Evolutionary conservation across 768 basidiomycete genomes (phyloP).

Genomic region (Cystofilobasidium ferigula): DNA sequence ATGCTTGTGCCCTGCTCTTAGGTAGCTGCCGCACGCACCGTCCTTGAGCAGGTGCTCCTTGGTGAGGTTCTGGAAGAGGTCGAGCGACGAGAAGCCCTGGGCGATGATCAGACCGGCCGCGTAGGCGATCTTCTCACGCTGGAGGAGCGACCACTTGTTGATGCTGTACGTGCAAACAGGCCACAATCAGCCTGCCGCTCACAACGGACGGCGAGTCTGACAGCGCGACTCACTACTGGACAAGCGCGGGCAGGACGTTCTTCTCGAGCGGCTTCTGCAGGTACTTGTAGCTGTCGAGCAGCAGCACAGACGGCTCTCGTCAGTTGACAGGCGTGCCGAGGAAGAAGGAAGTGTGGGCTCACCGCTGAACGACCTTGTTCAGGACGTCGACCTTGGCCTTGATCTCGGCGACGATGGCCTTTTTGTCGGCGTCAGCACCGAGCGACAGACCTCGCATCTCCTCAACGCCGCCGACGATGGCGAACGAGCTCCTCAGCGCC

Average conservation of each 20-base stretch:
- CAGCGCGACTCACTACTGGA: slow-evolving; percentile 63
- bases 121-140: slow-evolving; percentile 72
- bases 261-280: slow-evolving; percentile 93
- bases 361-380: slow-evolving; percentile 93
- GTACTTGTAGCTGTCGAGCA: slow-evolving; percentile 75
- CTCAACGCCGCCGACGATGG: slow-evolving; percentile 67
- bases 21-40: slow-evolving; percentile 43
- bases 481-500: slow-evolving; percentile 75
- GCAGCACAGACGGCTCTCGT: no score
- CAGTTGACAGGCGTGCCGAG: no score
- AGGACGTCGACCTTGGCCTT: slow-evolving; percentile 89
- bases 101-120: slow-evolving; percentile 72
- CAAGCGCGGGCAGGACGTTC: slow-evolving; percentile 62
- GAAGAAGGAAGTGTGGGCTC: slow-evolving; percentile 27
- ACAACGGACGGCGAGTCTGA: background rate
- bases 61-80: slow-evolving; percentile 66
- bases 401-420: slow-evolving; percentile 44
- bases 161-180: slow-evolving; percentile 27
- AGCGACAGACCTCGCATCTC: slow-evolving; percentile 12
- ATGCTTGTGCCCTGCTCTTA: slow-evolving; percentile 11
- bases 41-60: slow-evolving; percentile 96
- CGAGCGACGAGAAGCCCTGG: slow-evolving; percentile 66
- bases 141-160: slow-evolving; percentile 57
- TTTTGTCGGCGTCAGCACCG: slow-evolving; percentile 29
- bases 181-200: background rate